phyloP scores from a whole-genome alignment of 768 basidiomycete species.

The Calocybe indica region DNA sequence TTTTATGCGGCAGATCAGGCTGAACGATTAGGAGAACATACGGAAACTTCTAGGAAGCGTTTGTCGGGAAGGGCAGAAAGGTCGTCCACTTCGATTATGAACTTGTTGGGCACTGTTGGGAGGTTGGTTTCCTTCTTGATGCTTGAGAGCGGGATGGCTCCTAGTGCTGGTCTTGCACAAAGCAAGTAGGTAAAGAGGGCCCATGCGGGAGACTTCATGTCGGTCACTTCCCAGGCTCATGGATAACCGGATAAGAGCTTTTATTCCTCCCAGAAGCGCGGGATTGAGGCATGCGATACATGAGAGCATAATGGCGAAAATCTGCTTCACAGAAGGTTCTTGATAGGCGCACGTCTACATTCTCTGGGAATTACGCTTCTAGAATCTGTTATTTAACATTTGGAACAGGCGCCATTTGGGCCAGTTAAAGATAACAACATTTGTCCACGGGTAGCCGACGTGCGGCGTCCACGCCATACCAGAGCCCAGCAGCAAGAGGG shows the following conservation, averaged over 20 bases:
- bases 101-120: constrained; percentile 40
- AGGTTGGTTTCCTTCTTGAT: constrained; percentile 32
- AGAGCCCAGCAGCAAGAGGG: too few relatives aligned
- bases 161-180: constrained; percentile 19
- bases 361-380: too few relatives aligned
- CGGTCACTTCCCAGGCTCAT: constrained; percentile 7
- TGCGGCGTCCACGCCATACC: too few relatives aligned
- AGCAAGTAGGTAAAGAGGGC: constrained; percentile 19
- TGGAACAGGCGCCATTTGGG: too few relatives aligned
- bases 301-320: constrained; percentile 3
- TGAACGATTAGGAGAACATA: not conserved
- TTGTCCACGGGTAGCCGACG: too few relatives aligned
- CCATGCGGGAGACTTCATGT: constrained; percentile 29
- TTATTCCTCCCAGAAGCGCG: not conserved
- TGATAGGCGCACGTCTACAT: not conserved
- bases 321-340: not conserved
- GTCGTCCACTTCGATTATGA: constrained; percentile 51
- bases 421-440: too few relatives aligned
- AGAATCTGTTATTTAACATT: too few relatives aligned
- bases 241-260: not conserved
- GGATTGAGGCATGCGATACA: not conserved
- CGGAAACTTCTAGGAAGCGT: constrained; percentile 23
- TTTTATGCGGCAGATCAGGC: not conserved
- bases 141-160: constrained; percentile 27
- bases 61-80: constrained; percentile 29